Evolutionary conservation across 345 rosid species (phyloP).

Genomic region (Alliaria petiolata): DNA sequence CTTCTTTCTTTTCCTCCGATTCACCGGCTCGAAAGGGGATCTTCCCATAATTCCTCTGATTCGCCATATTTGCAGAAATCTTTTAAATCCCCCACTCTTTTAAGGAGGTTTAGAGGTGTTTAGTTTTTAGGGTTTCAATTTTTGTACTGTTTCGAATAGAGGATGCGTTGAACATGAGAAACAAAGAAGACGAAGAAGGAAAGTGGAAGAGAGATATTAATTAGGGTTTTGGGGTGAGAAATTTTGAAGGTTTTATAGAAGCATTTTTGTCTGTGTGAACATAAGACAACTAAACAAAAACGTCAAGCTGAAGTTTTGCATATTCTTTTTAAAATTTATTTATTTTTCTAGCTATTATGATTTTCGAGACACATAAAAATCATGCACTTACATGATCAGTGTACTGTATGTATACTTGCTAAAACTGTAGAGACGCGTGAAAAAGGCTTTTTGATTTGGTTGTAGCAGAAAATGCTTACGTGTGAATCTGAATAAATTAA

Average conservation of each 20-base stretch:
- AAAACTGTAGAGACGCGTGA: constrained; percentile 26
- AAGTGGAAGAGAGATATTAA: background rate
- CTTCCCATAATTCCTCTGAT: constrained; percentile 50
- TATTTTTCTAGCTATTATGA: background rate
- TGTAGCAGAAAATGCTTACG: background rate
- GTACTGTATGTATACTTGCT: background rate
- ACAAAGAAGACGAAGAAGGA: background rate
- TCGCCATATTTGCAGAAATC: constrained; percentile 31
- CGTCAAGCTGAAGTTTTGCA: constrained; percentile 35
- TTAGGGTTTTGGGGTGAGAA: constrained; percentile 23
- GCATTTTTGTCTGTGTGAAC: constrained; percentile 32
- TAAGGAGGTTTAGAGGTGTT: background rate
- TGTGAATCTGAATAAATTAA: constrained; percentile 19
- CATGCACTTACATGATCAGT: constrained; percentile 22
- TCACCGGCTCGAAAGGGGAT: constrained; percentile 42
- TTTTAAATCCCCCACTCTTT: background rate
- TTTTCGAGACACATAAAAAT: constrained; percentile 3
- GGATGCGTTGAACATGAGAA: background rate
- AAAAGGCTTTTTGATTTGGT: constrained; percentile 7
- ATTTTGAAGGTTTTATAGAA: constrained; percentile 17
- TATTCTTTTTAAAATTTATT: constrained; percentile 6
- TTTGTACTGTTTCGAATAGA: too few species aligned
- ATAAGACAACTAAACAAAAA: constrained; percentile 11
- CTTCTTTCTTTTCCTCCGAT: constrained; percentile 42
- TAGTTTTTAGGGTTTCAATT: background rate